Evolutionary conservation across 805 yeast species (phyloP).

Genomic region (Cyberlindnera misumaiensis): DNA sequence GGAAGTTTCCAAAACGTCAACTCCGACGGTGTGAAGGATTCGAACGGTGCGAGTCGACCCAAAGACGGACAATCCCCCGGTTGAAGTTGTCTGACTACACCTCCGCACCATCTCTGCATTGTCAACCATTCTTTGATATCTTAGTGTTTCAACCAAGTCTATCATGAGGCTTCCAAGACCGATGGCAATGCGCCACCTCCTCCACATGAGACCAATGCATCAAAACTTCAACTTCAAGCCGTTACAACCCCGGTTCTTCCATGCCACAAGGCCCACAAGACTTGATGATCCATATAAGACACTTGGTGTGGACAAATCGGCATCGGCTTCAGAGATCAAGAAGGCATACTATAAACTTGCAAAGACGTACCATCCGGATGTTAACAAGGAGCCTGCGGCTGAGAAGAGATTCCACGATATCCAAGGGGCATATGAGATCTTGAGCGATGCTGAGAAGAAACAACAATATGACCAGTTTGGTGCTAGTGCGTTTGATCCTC

Average conservation of each 20-base stretch:
- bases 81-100: too few species aligned
- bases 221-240: too few species aligned
- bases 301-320: conserved; percentile 67
- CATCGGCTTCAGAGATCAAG: conserved; percentile 81
- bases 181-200: conserved; percentile 2
- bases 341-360: conserved; percentile 92
- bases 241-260: conserved; percentile 29
- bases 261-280: conserved; percentile 27
- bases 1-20: too few species aligned
- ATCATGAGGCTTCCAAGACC: conserved; percentile 6
- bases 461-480: conserved; percentile 92
- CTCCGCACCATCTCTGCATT: too few species aligned
- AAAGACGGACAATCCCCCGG: too few species aligned
- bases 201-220: neutral
- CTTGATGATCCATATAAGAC: conserved; percentile 73
- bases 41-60: too few species aligned
- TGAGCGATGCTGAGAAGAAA: conserved; percentile 78
- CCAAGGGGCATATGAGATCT: conserved; percentile 90
- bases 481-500: conserved; percentile 69
- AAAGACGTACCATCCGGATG: conserved; percentile 93
- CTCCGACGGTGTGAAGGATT: too few species aligned
- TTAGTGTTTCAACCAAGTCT: neutral
- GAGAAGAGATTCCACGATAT: conserved; percentile 86
- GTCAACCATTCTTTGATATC: too few species aligned
- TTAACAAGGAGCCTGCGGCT: conserved; percentile 84